Evolutionary conservation across 1,284 basidiomycete species (phyloP), one percentile per base, ranked within the genome.

Genomic region (Cutaneotrichosporon dermatis): DNA sequence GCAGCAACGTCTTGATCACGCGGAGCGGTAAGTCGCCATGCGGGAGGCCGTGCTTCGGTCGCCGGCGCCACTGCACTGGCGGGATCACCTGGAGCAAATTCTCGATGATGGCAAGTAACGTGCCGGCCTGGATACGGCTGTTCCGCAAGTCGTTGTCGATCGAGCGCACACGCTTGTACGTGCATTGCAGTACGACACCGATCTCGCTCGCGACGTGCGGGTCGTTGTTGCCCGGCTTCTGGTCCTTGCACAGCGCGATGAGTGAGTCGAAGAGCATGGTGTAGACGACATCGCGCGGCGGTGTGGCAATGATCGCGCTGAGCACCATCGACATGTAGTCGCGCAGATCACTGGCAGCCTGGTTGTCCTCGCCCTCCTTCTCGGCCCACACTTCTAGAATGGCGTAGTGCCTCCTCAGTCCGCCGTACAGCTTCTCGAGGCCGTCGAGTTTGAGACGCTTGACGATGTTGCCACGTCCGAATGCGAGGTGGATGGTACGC

Each of bases 291-390:
- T 95, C 93, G 61, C 90, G 84, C 66, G 92, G 84, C 37, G 90
- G 90, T 12, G 92, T 93, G 39, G 92, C 89, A 78, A 99, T 95
- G 55, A 95, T 79, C 37, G 94, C 87, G 56, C 99, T 82, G 60
- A 99, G 89, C 60, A 99, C 94, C 87, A 97, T 95, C 78, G 99
- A 99, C 78, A 99, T 92, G 77, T 96, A 97, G 60, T 92, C 87
- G 16, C 62, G 93, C 93, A 66, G 96, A 75, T 76, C 96, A 89
- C 76, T 92, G 89, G 59, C 92, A 83, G 68, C 88, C 85, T 71
- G 52, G 44, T 56, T 55, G 37, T 62, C 60, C n/a, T 61, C 56
- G n/a, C 55, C 52, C 6, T 36, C 43, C 39, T 37, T 39, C 40
- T 53, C 58, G 25, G 33, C 42, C 57, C 55, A 59, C 9, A 65